A percentile compares a stretch with the other conserved stretches of the same genome.
Conservation (phyloP, 164 flowering plant species). For the Berberis vulgaris region DNA sequence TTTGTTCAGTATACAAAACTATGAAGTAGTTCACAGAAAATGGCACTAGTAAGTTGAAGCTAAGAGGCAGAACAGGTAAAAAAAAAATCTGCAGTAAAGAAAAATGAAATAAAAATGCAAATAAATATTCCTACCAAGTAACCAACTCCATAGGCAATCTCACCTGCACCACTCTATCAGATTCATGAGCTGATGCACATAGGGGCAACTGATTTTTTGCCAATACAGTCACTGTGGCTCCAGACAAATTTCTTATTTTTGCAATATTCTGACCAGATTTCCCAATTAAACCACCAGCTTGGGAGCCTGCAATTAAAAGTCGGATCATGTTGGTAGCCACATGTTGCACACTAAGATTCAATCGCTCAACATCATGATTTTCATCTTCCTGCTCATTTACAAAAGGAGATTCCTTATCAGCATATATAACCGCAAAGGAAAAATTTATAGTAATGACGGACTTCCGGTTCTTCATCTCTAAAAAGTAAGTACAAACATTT, state of each 20-base stretch:
- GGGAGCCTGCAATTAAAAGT: slow-evolving; percentile 90
- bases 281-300: slow-evolving; percentile 88
- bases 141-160: slow-evolving; percentile 4
- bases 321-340: slow-evolving; percentile 64
- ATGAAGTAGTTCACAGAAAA: too few relatives aligned
- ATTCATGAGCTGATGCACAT: slow-evolving; percentile 89
- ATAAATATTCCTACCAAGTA: neutral
- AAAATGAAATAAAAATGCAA: neutral
- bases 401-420: slow-evolving; percentile 1
- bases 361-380: slow-evolving; percentile 25
- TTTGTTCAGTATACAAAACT: too few relatives aligned
- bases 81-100: neutral
- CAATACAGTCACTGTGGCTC: slow-evolving; percentile 59
- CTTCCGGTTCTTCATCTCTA: neutral
- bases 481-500: neutral
- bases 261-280: slow-evolving; percentile 79
- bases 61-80: neutral
- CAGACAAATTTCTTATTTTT: slow-evolving; percentile 62
- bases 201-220: slow-evolving; percentile 71
- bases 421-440: neutral
- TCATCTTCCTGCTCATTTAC: slow-evolving; percentile 38
- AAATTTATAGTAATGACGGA: neutral
- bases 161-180: slow-evolving; percentile 90
- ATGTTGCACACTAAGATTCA: slow-evolving; percentile 42
- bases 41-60: too few relatives aligned